A percentile compares a stretch with the other conserved stretches of the same genome.
Evolutionary conservation across 306 rosid genomes (phyloP).

Genomic region (Lithocarpus polystachyus): DNA sequence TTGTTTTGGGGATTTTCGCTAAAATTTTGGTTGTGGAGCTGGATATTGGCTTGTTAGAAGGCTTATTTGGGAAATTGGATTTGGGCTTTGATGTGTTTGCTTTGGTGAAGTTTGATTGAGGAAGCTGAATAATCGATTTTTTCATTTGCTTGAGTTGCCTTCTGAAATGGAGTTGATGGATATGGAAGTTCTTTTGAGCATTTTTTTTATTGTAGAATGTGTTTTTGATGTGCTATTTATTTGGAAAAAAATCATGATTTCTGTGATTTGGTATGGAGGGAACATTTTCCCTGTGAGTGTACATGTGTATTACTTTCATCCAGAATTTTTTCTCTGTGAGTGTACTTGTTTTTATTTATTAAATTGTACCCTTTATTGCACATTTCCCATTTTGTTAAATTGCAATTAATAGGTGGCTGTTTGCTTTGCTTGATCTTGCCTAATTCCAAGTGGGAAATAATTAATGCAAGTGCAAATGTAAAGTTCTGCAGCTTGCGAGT

Average conservation of each 20-base stretch:
- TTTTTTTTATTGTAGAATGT: not conserved
- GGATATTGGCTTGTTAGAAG: conserved; percentile 11
- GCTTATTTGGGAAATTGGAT: conserved; percentile 19
- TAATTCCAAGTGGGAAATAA: not conserved
- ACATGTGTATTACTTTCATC: too few species aligned
- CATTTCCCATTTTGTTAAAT: not conserved
- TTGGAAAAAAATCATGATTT: not conserved
- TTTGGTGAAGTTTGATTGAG: conserved; percentile 13
- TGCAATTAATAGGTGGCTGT: not conserved
- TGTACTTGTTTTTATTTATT: too few species aligned
- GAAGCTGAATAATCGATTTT: conserved; percentile 12
- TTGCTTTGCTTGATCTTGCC: conserved; percentile 4
- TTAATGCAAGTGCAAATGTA: not conserved
- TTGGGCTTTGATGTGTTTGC: not conserved
- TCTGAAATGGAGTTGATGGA: not conserved
- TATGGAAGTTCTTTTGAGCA: too few species aligned
- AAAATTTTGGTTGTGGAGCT: conserved; percentile 10
- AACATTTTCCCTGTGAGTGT: too few species aligned
- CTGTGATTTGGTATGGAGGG: not conserved
- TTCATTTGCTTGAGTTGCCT: not conserved
- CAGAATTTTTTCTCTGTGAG: too few species aligned
- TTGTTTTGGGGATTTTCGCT: conserved; percentile 4
- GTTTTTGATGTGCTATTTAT: not conserved
- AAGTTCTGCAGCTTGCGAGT: not conserved
- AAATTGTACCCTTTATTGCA: too few species aligned